A percentile compares a stretch with the other conserved stretches of the same genome.
Evolutionary conservation across 352 stramenopile genomes (phyloP).

Genomic region (Halophytophthora batemanensis): DNA sequence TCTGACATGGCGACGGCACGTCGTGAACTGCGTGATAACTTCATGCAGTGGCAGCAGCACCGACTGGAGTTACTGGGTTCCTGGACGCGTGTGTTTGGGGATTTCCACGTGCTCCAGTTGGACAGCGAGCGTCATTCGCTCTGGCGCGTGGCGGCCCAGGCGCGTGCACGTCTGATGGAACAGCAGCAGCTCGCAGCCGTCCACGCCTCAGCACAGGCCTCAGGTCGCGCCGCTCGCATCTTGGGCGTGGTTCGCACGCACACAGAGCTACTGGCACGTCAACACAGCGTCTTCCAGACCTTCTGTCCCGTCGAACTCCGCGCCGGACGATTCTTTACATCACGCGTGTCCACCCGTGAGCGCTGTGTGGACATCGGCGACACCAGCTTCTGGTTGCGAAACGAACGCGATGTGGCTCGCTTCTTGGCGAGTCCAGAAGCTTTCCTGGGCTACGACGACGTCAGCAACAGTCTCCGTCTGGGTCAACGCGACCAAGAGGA

Average conservation of each 20-base stretch:
- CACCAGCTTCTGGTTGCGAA: constrained; percentile 43
- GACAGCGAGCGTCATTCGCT: constrained; percentile 34
- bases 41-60: constrained; percentile 39
- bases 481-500: constrained; percentile 5
- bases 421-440: constrained; percentile 30
- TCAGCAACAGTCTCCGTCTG: constrained; percentile 1
- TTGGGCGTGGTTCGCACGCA: constrained; percentile 31
- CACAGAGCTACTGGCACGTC: constrained; percentile 19
- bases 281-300: constrained; percentile 34
- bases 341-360: constrained; percentile 24
- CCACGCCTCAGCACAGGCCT: constrained; percentile 16
- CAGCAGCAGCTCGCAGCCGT: constrained; percentile 32
- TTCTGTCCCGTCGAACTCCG: constrained; percentile 68
- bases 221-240: constrained; percentile 10
- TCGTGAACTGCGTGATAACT: constrained; percentile 19
- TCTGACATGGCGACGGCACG: neutral
- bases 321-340: constrained; percentile 27
- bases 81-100: constrained; percentile 47
- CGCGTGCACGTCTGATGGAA: constrained; percentile 22
- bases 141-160: constrained; percentile 38
- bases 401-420: constrained; percentile 22
- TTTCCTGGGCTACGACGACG: constrained; percentile 26
- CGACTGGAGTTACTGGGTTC: constrained; percentile 43
- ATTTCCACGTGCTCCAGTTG: constrained; percentile 46
- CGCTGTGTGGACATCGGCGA: constrained; percentile 42